Percentiles rank a stretch among this genome's conserved stretches.
Conservation (phyloP, 768 basidiomycete genomes). For the Mycena pura region DNA sequence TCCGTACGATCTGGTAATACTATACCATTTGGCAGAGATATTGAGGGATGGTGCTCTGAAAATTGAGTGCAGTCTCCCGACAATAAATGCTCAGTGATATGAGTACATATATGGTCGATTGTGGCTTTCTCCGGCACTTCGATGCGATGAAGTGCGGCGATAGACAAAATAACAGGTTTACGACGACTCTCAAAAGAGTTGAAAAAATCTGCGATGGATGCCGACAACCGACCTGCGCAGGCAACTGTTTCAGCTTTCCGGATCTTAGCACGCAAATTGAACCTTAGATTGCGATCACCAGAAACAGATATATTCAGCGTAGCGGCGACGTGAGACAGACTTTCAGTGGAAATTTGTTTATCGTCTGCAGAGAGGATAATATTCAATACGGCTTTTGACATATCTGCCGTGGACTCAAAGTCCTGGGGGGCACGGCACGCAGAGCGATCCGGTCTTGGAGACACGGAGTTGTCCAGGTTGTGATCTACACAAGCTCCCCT, state of each 20-base stretch:
- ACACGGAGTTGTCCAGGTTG: neutral
- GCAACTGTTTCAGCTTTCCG: too few relatives aligned
- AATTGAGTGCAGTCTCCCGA: neutral
- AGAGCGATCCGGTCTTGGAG: neutral
- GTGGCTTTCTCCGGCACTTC: neutral
- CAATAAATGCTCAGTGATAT: neutral
- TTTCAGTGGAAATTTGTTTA: neutral
- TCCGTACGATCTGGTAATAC: neutral
- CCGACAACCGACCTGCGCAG: neutral
- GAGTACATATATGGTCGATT: neutral
- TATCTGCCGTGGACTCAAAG: neutral
- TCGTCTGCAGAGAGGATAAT: neutral
- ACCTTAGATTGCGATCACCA: neutral
- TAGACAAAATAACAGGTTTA: neutral
- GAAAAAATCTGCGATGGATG: neutral
- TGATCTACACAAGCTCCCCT: slow-evolving; percentile 2
- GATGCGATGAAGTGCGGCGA: neutral
- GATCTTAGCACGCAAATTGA: neutral
- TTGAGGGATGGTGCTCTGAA: too few relatives aligned
- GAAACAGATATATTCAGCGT: neutral
- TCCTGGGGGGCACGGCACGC: neutral
- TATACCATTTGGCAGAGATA: neutral
- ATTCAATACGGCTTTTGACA: too few relatives aligned
- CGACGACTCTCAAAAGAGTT: neutral
- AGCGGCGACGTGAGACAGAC: neutral